Conservation (phyloP, 208 protist species). For the Acanthamoeba royreba region DNA sequence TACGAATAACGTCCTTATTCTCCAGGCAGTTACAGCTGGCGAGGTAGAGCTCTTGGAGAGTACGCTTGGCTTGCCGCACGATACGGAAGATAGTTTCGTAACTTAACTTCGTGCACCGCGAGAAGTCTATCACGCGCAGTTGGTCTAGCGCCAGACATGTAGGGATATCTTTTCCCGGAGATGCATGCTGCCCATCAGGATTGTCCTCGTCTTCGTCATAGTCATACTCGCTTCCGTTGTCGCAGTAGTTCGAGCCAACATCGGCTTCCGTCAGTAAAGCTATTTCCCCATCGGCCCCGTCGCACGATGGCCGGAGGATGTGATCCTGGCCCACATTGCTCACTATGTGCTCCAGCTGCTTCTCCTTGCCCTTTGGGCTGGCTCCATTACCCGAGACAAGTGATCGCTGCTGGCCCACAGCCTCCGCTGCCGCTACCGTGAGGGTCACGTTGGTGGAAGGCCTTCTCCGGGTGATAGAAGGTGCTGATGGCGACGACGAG, state of each 20-base stretch:
- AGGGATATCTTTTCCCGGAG: not conserved
- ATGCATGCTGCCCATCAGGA: too few species aligned
- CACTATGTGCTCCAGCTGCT: not conserved
- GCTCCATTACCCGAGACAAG: too few species aligned
- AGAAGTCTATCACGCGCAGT: not conserved
- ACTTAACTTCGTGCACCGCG: not conserved
- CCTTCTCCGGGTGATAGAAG: too few species aligned
- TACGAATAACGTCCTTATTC: not conserved
- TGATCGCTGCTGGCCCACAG: too few species aligned
- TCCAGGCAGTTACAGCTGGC: not conserved
- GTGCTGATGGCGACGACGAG: too few species aligned
- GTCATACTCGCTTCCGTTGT: not conserved
- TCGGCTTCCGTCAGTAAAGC: not conserved
- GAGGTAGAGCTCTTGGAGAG: conserved; percentile 4
- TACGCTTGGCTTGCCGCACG: not conserved
- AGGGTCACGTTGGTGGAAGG: too few species aligned
- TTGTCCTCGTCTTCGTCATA: not conserved
- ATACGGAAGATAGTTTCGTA: not conserved
- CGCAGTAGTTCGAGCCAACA: not conserved
- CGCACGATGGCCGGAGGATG: too few species aligned
- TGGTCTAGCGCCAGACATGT: not conserved
- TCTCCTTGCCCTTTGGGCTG: not conserved
- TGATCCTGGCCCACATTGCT: too few species aligned
- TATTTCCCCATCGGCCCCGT: not conserved
- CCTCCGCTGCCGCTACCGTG: too few species aligned